Percentiles rank a stretch among this genome's conserved stretches.
These are phyloP conservation scores for Fragilaria radians DNA, from an alignment of 108 stramenopile genomes.

Conservation along the genomic window DNA sequence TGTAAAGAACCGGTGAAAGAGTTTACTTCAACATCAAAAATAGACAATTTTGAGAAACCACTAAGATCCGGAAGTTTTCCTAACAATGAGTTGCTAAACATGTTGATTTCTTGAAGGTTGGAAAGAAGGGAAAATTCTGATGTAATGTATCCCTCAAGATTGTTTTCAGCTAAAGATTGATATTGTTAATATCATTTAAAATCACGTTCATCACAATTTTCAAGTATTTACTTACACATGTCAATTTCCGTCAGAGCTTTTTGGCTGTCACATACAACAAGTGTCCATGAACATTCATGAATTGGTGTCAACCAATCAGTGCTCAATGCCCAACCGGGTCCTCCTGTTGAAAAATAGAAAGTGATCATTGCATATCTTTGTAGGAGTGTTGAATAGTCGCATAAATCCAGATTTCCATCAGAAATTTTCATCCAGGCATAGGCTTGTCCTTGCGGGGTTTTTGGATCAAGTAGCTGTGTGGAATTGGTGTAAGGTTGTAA, in stretches of 20 bases:
- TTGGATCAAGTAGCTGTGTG: slow-evolving; percentile 13
- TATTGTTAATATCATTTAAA: background rate
- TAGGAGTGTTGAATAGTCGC: slow-evolving; percentile 30
- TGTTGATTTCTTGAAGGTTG: background rate
- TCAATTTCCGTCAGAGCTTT: background rate
- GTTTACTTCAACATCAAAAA: background rate
- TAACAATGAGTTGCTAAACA: background rate
- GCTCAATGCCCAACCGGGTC: slow-evolving; percentile 26
- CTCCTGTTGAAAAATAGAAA: slow-evolving; percentile 40
- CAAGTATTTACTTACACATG: slow-evolving; percentile 1
- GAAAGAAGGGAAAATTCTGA: slow-evolving; percentile 17
- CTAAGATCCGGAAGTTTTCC: background rate
- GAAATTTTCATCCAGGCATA: slow-evolving; percentile 26
- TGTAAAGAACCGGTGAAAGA: background rate
- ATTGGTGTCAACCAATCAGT: slow-evolving; percentile 28
- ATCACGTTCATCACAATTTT: no score
- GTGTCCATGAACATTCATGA: slow-evolving; percentile 37
- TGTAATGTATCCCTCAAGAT: slow-evolving; percentile 18
- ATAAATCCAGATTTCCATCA: slow-evolving; percentile 22
- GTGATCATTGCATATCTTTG: slow-evolving; percentile 38
- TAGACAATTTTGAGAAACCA: background rate
- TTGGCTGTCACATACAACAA: slow-evolving; percentile 8
- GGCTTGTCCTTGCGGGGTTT: slow-evolving; percentile 43
- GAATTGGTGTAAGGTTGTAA: slow-evolving; percentile 8
- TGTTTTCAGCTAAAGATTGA: slow-evolving; percentile 12